A percentile compares a stretch with the other conserved stretches of the same genome.
Evolutionary conservation across 148 eudicot genomes (phyloP).

Genomic region (Pouteria glomerata): DNA sequence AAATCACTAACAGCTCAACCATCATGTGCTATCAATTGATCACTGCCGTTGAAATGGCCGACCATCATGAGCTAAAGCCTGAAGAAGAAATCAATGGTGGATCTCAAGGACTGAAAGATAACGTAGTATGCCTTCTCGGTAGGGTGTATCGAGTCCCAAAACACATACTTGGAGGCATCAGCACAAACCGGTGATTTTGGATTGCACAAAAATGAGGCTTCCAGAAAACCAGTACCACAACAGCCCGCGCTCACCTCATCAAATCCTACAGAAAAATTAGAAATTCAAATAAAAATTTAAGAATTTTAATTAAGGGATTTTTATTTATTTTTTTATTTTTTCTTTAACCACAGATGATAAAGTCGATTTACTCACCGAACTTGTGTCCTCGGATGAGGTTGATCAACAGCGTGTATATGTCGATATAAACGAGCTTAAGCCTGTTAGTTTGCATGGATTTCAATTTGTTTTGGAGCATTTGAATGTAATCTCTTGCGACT

Average conservation of each 20-base stretch:
- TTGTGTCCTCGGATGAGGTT: not conserved
- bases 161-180: constrained; percentile 40
- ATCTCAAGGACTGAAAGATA: constrained; percentile 21
- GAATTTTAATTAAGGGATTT: too few species aligned
- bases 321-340: too few species aligned
- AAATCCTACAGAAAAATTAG: not conserved
- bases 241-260: constrained; percentile 3
- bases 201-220: constrained; percentile 30
- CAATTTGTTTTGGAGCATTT: constrained; percentile 25
- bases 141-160: too few species aligned
- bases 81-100: constrained; percentile 12
- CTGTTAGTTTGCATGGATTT: too few species aligned
- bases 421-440: too few species aligned
- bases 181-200: constrained; percentile 22
- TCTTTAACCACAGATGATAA: too few species aligned
- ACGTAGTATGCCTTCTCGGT: constrained; percentile 33
- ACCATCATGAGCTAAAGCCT: not conserved
- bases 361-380: constrained; percentile 1
- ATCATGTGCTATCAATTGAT: not conserved
- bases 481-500: constrained; percentile 45
- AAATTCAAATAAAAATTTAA: not conserved
- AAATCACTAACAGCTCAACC: too few species aligned
- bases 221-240: constrained; percentile 41
- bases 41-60: not conserved
- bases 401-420: too few species aligned